phyloP scores from a whole-genome alignment of 306 rosid genomes.

The Quercus glauca region DNA sequence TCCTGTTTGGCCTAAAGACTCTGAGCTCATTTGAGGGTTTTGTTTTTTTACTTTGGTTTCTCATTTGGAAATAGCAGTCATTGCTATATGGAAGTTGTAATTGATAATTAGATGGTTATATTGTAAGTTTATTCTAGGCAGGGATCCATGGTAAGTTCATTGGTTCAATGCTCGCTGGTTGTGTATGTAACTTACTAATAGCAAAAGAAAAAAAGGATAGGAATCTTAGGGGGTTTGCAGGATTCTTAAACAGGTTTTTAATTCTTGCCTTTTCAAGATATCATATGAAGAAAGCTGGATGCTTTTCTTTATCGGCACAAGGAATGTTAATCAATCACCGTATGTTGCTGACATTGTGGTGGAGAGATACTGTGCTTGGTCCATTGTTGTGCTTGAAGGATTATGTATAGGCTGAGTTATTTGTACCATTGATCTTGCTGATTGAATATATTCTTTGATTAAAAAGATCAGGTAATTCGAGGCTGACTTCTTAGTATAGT shows the following conservation, averaged over 20 bases:
- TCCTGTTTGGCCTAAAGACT: not conserved
- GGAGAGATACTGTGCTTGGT: not conserved
- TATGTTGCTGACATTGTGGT: not conserved
- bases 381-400: not conserved
- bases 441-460: not conserved
- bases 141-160: not conserved
- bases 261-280: not conserved
- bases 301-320: not conserved
- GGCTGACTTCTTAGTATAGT: not conserved
- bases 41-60: not conserved
- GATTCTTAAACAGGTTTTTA: not conserved
- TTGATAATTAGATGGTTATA: not conserved
- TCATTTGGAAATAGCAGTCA: not conserved
- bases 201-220: too few relatives aligned
- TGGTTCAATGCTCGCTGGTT: too few relatives aligned
- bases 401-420: not conserved
- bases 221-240: not conserved
- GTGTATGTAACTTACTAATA: too few relatives aligned
- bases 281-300: not conserved
- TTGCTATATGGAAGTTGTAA: not conserved
- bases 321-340: not conserved
- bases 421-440: not conserved
- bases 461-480: not conserved
- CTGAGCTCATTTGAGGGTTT: not conserved
- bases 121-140: not conserved